Conservation (phyloP, 257 asterid species). For the Nicotiana undulata region DNA sequence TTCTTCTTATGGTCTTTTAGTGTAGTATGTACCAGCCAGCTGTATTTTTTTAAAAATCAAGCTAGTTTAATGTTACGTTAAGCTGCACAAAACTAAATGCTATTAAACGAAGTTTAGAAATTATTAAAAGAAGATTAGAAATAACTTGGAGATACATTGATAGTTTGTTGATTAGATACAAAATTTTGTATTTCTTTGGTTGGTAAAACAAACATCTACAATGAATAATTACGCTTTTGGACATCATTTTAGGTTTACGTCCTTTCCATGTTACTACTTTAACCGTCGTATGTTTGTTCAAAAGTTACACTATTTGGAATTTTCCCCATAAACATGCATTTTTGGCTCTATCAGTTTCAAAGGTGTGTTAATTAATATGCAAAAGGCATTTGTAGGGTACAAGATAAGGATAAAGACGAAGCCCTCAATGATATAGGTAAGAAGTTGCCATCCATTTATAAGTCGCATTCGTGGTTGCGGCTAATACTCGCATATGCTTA, state of each 20-base stretch:
- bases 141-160: not conserved
- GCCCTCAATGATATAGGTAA: too few species aligned
- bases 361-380: too few species aligned
- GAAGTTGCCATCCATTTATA: too few species aligned
- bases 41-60: not conserved
- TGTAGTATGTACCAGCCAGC: not conserved
- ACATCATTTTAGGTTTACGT: too few species aligned
- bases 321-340: too few species aligned
- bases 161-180: not conserved
- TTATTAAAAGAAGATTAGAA: not conserved
- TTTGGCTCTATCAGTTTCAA: too few species aligned
- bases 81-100: not conserved
- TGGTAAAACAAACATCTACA: not conserved
- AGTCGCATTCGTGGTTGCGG: too few species aligned
- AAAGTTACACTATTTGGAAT: not conserved
- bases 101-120: not conserved
- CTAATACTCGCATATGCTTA: too few species aligned
- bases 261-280: too few species aligned
- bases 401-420: too few species aligned
- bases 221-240: too few species aligned
- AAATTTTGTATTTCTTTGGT: not conserved
- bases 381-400: too few species aligned
- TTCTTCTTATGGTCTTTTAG: not conserved
- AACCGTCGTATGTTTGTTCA: not conserved
- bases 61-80: not conserved